Conservation (phyloP, 306 rosid genomes). For the Fagus sylvatica region DNA sequence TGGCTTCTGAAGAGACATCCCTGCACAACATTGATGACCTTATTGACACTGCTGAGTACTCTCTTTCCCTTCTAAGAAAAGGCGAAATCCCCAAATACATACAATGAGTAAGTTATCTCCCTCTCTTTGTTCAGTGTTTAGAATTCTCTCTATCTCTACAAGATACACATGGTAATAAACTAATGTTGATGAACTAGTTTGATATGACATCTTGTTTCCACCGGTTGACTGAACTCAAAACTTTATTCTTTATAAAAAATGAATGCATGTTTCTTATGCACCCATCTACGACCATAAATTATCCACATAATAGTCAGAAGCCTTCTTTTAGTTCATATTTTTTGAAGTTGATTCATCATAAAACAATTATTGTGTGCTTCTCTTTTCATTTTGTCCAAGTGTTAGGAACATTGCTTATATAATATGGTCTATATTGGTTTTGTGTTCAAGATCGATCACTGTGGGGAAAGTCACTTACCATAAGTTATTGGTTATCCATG, state of each 20-base stretch:
- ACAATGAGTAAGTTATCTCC: conserved; percentile 36
- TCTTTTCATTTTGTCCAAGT: neutral
- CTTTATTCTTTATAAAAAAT: neutral
- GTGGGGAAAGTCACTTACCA: neutral
- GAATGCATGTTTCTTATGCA: neutral
- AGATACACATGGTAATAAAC: neutral
- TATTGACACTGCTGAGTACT: conserved; percentile 72
- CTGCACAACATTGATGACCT: conserved; percentile 77
- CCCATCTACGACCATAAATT: neutral
- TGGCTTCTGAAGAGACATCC: conserved; percentile 79
- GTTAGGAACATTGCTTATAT: neutral
- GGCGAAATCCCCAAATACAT: conserved; percentile 53
- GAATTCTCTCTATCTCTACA: neutral
- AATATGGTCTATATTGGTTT: neutral
- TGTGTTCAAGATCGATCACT: neutral
- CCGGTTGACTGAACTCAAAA: neutral
- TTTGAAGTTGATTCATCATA: neutral
- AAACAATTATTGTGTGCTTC: neutral
- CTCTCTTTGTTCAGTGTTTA: neutral
- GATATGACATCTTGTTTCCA: neutral
- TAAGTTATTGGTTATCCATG: neutral
- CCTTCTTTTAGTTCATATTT: neutral
- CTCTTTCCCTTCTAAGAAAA: conserved; percentile 67
- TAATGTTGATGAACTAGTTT: neutral
- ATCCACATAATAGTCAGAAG: neutral